Evolutionary conservation across 306 rosid genomes (phyloP).

Genomic region (Adenanthera pavonina): DNA sequence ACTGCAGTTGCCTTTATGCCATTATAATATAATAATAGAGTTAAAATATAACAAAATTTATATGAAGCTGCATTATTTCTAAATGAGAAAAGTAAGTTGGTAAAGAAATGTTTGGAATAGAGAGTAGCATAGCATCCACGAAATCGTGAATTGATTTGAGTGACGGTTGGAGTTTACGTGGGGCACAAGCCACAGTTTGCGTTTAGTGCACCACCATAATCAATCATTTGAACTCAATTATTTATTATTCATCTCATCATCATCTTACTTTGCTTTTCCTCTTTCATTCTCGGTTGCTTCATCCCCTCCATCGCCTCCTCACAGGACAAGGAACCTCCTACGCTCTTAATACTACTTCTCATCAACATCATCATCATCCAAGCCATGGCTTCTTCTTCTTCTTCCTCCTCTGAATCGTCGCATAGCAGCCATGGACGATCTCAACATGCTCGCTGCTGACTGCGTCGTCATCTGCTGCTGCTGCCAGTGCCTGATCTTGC

Average conservation of each 20-base stretch:
- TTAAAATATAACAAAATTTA: too few relatives aligned
- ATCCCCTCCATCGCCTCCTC: conserved; percentile 44
- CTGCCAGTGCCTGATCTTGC: conserved; percentile 85
- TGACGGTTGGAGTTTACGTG: conserved; percentile 38
- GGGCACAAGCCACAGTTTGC: conserved; percentile 50
- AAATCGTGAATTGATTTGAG: conserved; percentile 9
- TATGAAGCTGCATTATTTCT: too few relatives aligned
- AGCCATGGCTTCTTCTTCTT: conserved; percentile 55
- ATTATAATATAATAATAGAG: too few relatives aligned
- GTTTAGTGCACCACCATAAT: conserved; percentile 27
- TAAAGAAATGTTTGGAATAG: neutral
- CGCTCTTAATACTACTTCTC: too few relatives aligned
- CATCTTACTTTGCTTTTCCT: conserved; percentile 51
- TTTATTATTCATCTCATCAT: neutral
- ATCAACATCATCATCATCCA: conserved; percentile 14
- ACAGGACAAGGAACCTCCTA: conserved; percentile 49
- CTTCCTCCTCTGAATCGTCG: neutral
- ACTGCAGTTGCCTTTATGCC: too few relatives aligned
- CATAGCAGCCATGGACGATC: conserved; percentile 67
- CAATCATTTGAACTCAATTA: neutral
- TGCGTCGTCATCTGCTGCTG: conserved; percentile 83
- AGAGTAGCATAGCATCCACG: neutral
- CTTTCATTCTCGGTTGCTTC: conserved; percentile 58
- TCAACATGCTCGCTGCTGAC: conserved; percentile 63
- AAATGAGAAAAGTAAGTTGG: neutral